Conservation (phyloP, 352 stramenopile genomes). For the Phytophthora palmivora region DNA sequence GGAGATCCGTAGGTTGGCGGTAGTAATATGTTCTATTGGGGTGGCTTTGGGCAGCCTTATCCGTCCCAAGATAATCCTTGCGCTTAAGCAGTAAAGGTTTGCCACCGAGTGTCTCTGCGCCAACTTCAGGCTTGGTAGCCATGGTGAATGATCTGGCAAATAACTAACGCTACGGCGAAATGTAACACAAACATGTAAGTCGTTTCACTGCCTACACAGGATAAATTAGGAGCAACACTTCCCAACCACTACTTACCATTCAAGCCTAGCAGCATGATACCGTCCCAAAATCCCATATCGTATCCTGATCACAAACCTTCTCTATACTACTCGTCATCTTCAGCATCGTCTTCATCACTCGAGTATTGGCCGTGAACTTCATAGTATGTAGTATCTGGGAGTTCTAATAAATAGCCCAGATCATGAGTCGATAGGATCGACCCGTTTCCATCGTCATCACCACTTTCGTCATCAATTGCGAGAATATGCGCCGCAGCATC, state of each 20-base stretch:
- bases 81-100: slow-evolving; percentile 66
- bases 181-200: neutral
- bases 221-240: slow-evolving; percentile 25
- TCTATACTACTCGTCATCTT: slow-evolving; percentile 53
- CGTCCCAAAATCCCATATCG: neutral
- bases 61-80: slow-evolving; percentile 77
- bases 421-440: slow-evolving; percentile 59
- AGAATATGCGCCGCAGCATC: slow-evolving; percentile 26
- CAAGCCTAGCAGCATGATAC: neutral
- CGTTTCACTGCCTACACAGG: slow-evolving; percentile 23
- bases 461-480: slow-evolving; percentile 40
- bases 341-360: slow-evolving; percentile 76
- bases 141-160: slow-evolving; percentile 26
- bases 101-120: slow-evolving; percentile 31
- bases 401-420: slow-evolving; percentile 74
- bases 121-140: slow-evolving; percentile 46
- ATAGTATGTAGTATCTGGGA: slow-evolving; percentile 77
- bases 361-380: slow-evolving; percentile 81
- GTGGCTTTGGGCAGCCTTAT: slow-evolving; percentile 68
- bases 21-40: slow-evolving; percentile 85
- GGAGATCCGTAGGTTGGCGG: slow-evolving; percentile 70
- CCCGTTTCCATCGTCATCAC: slow-evolving; percentile 48
- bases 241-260: neutral
- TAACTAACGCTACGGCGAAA: slow-evolving; percentile 1
- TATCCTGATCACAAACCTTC: slow-evolving; percentile 1